Base-by-base conservation (phyloP, 108 stramenopile species). In the Cyclotella kingstonii region DNA sequence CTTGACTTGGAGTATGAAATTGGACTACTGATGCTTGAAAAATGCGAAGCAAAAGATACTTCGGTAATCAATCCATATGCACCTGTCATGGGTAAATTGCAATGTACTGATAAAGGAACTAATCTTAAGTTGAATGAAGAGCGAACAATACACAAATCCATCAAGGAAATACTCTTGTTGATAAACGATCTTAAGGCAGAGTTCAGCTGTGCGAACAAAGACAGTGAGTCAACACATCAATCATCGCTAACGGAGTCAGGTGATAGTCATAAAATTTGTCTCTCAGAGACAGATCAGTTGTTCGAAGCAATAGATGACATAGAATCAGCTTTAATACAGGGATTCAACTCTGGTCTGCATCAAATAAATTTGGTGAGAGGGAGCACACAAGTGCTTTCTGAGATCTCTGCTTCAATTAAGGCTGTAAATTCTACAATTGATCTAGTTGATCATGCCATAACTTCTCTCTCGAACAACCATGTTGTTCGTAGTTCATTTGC, bases 1-100 rank as follows among this genome's bases (percentile, higher is more conserved):
- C 52, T 74, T n/a, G 77, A 83, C 49, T 35, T 92, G 39, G 71
- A 76, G 15, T 92, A 87, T 59, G 76, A 85, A 60, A 79, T 91
- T 41, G 54, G 71, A 30, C 31, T 77, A 15, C 38, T 84, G 21
- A 51, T 88, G 12, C 51, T 86, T 39, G 52, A 52, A 42, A 33
- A 70, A 34, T 66, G 70, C 28, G 18, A 54, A 3, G 6, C n/a
- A 2, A 54, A 36, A n/a, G 11, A 54, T 29, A 49, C 19, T 29
- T 49, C 14, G 26, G 1, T 49, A 4, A n/a, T n/a, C n/a, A 25
- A 61, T 19, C n/a, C 31, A 34, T 34, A 41, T 14, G 25, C 35
- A 33, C 22, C 17, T 5, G 27, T 10, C 22, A 51, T 12, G 31
- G 31, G 38, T 38, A 38, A 17, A 1, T 33, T 38, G 10, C 31